Base-by-base conservation (phyloP, 2,329 filamentous ascomycete genomes). In the Paracoccidioides brasiliensis region DNA sequence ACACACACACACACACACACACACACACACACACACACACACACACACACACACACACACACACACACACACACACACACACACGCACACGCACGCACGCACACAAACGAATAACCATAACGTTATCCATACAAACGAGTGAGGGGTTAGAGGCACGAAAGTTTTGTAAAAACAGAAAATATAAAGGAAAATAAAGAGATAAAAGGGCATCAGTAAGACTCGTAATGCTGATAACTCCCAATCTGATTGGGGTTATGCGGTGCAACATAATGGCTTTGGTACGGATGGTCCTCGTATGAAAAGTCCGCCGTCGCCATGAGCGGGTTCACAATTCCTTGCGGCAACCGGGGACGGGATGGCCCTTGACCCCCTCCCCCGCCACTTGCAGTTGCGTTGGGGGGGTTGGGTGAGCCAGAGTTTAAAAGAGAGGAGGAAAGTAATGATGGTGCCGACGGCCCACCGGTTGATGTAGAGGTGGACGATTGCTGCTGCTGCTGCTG, bases 231-330 rank as follows among this genome's bases (percentile, higher is more conserved):
- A 46, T 62, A 60, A 40, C 49, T 30, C 22, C 28, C 50, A 3
- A 52, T 3, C 7, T 63, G 56, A 48, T 66, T 64, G 58, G 72
- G 76, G 61, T 79, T 85, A 46, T 70, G 65, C 1, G 87, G 86
- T 40, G 86, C 84, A 59, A 89, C 83, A 63, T 91, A 94, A 70
- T 84, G 84, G 52, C 83, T 82, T 65, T 88, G 84, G 65, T 93
- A 94, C 0, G 89, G 88, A 69, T 90, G 87, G 60, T 88, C 84
- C 3, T 86, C 84, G 62, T 85, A 76, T 30, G 78, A 84, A 67
- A 93, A 93, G 65, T 93, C 86, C 0, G 86, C 87, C 30, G 77
- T 77, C 30, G 80, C 81, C 61, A 84, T 78, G 42, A 91, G 70
- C 1, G 88, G 88, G 64, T 91, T 91, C 5, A 84, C 71, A 43